phyloP scores from a whole-genome alignment of 1,284 basidiomycete species.

The Exobasidium rhododendri region DNA sequence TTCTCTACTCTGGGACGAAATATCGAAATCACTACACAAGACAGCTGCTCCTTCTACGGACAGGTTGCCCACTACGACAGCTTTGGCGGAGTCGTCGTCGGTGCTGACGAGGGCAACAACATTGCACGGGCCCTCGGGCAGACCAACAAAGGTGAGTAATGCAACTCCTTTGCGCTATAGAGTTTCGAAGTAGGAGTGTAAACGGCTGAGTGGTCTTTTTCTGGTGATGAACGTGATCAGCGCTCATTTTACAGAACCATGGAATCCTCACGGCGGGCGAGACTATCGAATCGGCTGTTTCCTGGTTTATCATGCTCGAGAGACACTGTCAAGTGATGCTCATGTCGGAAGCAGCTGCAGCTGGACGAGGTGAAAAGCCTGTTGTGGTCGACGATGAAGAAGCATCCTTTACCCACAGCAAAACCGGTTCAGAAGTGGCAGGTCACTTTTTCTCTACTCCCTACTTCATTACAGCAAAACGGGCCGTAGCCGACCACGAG shows the following conservation, averaged over 20 bases:
- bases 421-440: conserved; percentile 34
- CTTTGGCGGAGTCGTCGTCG: conserved; percentile 64
- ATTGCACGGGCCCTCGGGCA: conserved; percentile 64
- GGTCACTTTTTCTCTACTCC: conserved; percentile 44
- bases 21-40: conserved; percentile 59
- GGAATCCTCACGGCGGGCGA: conserved; percentile 61
- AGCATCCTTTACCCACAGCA: conserved; percentile 40
- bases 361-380: conserved; percentile 31
- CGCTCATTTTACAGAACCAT: conserved; percentile 60
- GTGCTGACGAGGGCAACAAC: conserved; percentile 62
- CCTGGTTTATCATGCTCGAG: conserved; percentile 48
- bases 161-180: too few relatives aligned
- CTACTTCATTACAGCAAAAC: too few relatives aligned
- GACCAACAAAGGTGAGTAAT: conserved; percentile 46
- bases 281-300: conserved; percentile 58
- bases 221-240: too few relatives aligned
- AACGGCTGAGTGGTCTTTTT: too few relatives aligned
- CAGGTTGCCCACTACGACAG: conserved; percentile 48
- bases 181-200: too few relatives aligned
- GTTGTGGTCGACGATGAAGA: conserved; percentile 43
- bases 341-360: conserved; percentile 58
- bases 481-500: too few relatives aligned
- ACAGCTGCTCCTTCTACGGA: conserved; percentile 54
- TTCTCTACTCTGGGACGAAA: conserved; percentile 64
- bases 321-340: conserved; percentile 60